Conservation (phyloP, 352 stramenopile species). For the Halophytophthora batemanensis region DNA sequence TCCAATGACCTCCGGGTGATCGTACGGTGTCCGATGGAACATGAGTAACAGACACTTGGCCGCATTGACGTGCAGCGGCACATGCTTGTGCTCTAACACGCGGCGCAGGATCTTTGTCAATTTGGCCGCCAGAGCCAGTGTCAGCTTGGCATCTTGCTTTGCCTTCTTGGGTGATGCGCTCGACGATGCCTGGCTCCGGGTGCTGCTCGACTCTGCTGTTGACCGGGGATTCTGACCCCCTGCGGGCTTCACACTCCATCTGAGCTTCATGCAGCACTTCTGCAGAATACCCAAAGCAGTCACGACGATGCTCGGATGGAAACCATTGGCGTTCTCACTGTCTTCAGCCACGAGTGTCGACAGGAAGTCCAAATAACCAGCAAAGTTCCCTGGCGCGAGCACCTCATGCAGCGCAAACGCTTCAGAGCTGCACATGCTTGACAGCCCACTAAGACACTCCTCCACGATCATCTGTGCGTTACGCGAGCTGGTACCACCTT, state of each 20-base stretch:
- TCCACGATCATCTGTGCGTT: slow-evolving; percentile 72
- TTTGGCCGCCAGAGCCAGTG: slow-evolving; percentile 36
- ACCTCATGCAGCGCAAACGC: slow-evolving; percentile 53
- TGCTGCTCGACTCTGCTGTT: slow-evolving; percentile 1
- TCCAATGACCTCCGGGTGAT: slow-evolving; percentile 26
- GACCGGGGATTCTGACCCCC: slow-evolving; percentile 6
- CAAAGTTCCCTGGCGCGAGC: slow-evolving; percentile 31
- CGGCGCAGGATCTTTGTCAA: slow-evolving; percentile 43
- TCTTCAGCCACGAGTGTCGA: slow-evolving; percentile 28
- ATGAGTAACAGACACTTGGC: slow-evolving; percentile 68
- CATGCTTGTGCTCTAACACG: slow-evolving; percentile 55
- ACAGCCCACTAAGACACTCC: slow-evolving; percentile 75
- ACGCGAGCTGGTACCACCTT: slow-evolving; percentile 11
- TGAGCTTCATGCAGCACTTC: slow-evolving; percentile 69
- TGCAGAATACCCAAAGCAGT: slow-evolving; percentile 66
- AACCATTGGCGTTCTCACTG: slow-evolving; percentile 21
- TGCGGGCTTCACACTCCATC: slow-evolving; percentile 33
- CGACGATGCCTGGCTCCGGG: slow-evolving; percentile 4
- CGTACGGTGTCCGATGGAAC: slow-evolving; percentile 41
- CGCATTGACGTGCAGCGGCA: slow-evolving; percentile 56
- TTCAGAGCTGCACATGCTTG: slow-evolving; percentile 57
- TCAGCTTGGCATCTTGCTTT: slow-evolving; percentile 26
- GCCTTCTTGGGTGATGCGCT: slow-evolving; percentile 12
- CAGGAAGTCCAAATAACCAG: slow-evolving; percentile 60
- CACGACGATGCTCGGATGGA: slow-evolving; percentile 66